Base-by-base conservation (phyloP, 1,139 yeast genomes). In the Spencermartinsiella ligniputridi region DNA sequence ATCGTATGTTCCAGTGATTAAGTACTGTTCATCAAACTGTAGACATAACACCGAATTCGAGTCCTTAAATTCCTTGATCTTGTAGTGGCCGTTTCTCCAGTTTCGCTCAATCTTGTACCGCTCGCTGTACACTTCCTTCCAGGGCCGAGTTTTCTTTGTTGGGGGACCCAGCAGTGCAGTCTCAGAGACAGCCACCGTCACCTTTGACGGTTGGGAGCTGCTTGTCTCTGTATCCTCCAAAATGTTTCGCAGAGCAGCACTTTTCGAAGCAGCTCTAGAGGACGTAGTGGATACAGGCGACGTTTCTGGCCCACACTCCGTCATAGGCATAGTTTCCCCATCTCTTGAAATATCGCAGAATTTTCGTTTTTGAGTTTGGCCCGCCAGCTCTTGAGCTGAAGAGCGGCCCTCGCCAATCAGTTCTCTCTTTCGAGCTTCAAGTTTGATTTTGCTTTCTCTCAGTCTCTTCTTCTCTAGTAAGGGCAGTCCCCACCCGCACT, bases 401-500 rank as follows among this genome's bases (percentile, higher is more conserved):
- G 20, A 16, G 8, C 34, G 24, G 20, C 24, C 15, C 21, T 32
- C 22, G 9, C 37, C 43, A 8, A 12, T 8, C 36, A 33, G 20
- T 15, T 37, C 37, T 11, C 21, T 17, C 1, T 53, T 54, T 12
- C 68, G 56, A 37, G 48, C 42, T 46, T 59, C 59, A 22, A 65
- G 60, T n/a, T 58, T 64, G 30, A 52, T 53, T 45, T 59, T 62
- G 22, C 61, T 51, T 39, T 61, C 61, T 17, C 66, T 55, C 16
- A 68, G 57, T 20, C 69, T 59, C 47, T 64, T 58, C 47, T 67
- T 62, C 50, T 70, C 74, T 78, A 92, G 78, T 50, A 92, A 69
- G 2, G 98, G 98, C 54, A 92, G 72, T 3, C 98, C 98, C 98
- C 98, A 92, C 9, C 98, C 98, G 70, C 98, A 92, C 62, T 87